phyloP scores from a whole-genome alignment of 306 rosid species.

The Quercus variabilis region DNA sequence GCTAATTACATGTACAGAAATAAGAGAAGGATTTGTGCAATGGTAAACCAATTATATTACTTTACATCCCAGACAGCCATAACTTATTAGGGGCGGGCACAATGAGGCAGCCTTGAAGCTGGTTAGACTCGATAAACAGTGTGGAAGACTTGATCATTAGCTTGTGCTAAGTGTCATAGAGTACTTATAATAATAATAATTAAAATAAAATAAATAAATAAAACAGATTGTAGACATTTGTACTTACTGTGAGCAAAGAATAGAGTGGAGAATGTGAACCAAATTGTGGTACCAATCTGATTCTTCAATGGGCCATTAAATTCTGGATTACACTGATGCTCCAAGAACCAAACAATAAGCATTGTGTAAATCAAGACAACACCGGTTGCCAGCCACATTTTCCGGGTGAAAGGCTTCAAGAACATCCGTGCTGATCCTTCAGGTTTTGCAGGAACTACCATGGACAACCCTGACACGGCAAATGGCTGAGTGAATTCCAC shows the following conservation, averaged over 20 bases:
- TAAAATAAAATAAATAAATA: too few species aligned
- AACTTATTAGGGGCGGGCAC: too few species aligned
- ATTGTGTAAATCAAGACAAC: slow-evolving; percentile 25
- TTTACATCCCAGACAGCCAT: too few species aligned
- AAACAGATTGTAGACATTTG: background rate
- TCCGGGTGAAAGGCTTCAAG: slow-evolving; percentile 33
- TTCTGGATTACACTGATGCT: slow-evolving; percentile 23
- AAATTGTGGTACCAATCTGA: slow-evolving; percentile 31
- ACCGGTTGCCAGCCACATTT: slow-evolving; percentile 25
- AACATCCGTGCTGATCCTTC: slow-evolving; percentile 19
- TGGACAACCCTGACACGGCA: slow-evolving; percentile 20
- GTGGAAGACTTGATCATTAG: too few species aligned
- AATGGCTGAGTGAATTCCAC: slow-evolving; percentile 39
- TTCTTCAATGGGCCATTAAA: slow-evolving; percentile 24
- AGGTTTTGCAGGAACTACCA: slow-evolving; percentile 17
- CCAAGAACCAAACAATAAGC: slow-evolving; percentile 31
- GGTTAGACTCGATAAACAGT: too few species aligned
- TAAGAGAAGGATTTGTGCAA: too few species aligned
- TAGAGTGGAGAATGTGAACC: slow-evolving; percentile 39
- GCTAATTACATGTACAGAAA: too few species aligned
- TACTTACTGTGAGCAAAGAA: slow-evolving; percentile 38
- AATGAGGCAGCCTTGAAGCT: too few species aligned
- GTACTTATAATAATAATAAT: too few species aligned
- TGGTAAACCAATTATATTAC: too few species aligned
- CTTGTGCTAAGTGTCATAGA: too few species aligned